phyloP scores from a whole-genome alignment of 495 filamentous ascomycete species.

The Sphaerosporella brunnea region DNA sequence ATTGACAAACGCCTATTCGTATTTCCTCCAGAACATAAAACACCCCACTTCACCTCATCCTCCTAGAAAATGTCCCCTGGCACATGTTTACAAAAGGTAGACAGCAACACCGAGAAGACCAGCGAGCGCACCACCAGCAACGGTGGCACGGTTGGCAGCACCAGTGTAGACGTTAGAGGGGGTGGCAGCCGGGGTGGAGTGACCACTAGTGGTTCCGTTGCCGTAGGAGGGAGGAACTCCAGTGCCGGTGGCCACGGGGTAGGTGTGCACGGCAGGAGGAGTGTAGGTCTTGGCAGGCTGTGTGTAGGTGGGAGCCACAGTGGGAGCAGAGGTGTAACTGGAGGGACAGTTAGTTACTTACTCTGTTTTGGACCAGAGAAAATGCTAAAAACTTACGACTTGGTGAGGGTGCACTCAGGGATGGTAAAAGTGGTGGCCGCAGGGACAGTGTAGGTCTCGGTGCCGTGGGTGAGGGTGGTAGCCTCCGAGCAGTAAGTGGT shows the following conservation, averaged over 20 bases:
- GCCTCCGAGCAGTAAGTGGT: conserved; percentile 74
- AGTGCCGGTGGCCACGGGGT: conserved; percentile 21
- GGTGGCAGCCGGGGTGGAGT: conserved; percentile 8
- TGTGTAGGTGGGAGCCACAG: conserved; percentile 2
- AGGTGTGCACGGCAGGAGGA: conserved; percentile 1
- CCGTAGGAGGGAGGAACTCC: conserved; percentile 21
- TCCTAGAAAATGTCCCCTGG: too few relatives aligned
- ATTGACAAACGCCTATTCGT: too few relatives aligned
- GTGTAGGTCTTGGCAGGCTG: neutral
- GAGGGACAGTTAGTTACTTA: conserved; percentile 6
- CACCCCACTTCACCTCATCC: too few relatives aligned
- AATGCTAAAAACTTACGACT: conserved; percentile 6
- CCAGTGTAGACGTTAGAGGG: conserved; percentile 19
- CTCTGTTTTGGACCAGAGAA: neutral
- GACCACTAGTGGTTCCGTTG: conserved; percentile 15
- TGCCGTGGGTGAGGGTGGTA: conserved; percentile 51
- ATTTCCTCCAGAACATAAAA: too few relatives aligned
- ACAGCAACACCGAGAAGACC: conserved; percentile 54
- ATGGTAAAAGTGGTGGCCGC: conserved; percentile 62
- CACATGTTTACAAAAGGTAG: conserved; percentile 64
- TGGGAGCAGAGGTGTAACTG: conserved; percentile 11
- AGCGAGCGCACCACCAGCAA: conserved; percentile 53
- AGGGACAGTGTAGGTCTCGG: conserved; percentile 63
- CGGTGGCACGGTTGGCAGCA: conserved; percentile 37
- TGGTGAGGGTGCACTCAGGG: conserved; percentile 33